Percentiles rank a stretch among this genome's conserved stretches.
Conservation (phyloP, 257 asterid genomes). For the Salvia miltiorrhiza region DNA sequence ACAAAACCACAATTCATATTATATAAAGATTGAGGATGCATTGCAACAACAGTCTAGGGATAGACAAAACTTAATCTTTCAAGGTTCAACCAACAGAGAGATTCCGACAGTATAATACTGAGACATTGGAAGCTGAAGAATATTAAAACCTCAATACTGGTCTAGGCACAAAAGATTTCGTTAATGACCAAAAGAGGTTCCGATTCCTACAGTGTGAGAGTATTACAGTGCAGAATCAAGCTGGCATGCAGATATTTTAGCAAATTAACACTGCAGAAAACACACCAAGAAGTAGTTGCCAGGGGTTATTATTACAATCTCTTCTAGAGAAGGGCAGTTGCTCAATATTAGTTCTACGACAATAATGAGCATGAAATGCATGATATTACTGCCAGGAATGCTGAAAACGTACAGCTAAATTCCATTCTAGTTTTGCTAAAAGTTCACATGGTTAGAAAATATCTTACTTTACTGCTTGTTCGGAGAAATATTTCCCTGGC, state of each 20-base stretch:
- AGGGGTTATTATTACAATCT: not conserved
- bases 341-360: not conserved
- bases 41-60: not conserved
- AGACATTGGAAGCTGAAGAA: not conserved
- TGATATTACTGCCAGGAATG: not conserved
- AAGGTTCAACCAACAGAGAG: not conserved
- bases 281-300: not conserved
- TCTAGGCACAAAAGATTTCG: not conserved
- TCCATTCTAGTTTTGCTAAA: not conserved
- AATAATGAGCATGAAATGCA: not conserved
- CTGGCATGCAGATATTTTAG: not conserved
- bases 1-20: not conserved
- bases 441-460: conserved; percentile 20
- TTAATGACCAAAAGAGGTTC: not conserved
- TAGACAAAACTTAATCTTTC: conserved; percentile 4
- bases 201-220: not conserved
- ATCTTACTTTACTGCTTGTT: conserved; percentile 56
- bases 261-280: not conserved
- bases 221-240: not conserved
- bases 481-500: conserved; percentile 50
- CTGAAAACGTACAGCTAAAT: not conserved
- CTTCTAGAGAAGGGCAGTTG: not conserved
- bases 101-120: not conserved
- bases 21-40: not conserved
- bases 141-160: conserved; percentile 1